Evolutionary conservation across 148 eudicot species (phyloP).

Genomic region (Silene uniflora): DNA sequence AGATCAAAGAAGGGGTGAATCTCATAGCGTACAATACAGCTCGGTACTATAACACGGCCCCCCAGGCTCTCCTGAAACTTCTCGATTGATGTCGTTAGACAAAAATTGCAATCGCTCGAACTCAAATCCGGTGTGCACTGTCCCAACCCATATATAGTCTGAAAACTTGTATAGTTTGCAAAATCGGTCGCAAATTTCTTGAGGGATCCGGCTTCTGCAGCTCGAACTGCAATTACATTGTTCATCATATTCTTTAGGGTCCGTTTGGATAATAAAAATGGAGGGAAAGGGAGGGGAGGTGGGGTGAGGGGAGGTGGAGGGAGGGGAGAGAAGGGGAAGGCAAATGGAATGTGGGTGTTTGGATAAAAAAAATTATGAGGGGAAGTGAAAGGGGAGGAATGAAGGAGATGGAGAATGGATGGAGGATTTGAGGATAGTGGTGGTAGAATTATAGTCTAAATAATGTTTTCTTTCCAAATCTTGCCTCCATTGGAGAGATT

Average conservation of each 20-base stretch:
- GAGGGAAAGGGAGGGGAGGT: too few species aligned
- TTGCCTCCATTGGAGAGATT: too few species aligned
- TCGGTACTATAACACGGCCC: constrained; percentile 11
- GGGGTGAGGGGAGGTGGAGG: too few species aligned
- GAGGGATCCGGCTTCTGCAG: neutral
- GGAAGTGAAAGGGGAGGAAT: too few species aligned
- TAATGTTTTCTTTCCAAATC: too few species aligned
- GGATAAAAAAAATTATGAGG: too few species aligned
- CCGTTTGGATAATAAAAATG: too few species aligned
- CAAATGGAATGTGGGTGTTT: too few species aligned
- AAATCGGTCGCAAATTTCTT: constrained; percentile 6
- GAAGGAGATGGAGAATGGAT: too few species aligned
- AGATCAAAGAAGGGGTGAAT: constrained; percentile 18
- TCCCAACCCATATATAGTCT: constrained; percentile 15
- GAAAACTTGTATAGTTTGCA: neutral
- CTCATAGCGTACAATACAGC: constrained; percentile 29
- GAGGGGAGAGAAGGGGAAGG: too few species aligned
- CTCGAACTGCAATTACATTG: neutral
- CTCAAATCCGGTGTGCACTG: constrained; percentile 18
- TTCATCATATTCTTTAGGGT: constrained; percentile 10
- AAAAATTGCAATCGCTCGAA: neutral
- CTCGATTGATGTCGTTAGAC: neutral
- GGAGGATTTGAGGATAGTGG: too few species aligned
- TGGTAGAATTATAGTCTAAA: too few species aligned
- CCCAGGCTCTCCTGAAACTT: neutral